phyloP scores from a whole-genome alignment of 371 early-diverging fungal species.

The Mucor irregularis region DNA sequence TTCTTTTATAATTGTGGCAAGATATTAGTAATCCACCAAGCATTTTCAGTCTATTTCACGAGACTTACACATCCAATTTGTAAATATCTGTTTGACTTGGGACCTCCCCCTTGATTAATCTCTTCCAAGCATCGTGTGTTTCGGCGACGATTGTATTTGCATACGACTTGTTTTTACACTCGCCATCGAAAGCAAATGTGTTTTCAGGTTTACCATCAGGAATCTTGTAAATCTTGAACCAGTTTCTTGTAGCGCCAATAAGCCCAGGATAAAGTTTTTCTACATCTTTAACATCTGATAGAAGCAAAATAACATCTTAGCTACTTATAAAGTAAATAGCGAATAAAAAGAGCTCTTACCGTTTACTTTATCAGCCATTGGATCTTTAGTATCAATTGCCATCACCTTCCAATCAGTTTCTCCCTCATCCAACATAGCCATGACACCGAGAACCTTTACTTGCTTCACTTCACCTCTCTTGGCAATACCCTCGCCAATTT shows the following conservation, averaged over 20 bases:
- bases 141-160: slow-evolving; percentile 87
- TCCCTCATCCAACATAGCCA: slow-evolving; percentile 98
- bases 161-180: slow-evolving; percentile 74
- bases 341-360: slow-evolving; percentile 29
- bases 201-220: slow-evolving; percentile 99
- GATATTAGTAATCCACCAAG: too few relatives aligned
- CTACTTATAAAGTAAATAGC: background rate
- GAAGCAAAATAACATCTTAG: background rate
- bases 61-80: slow-evolving; percentile 25
- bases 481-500: slow-evolving; percentile 94
- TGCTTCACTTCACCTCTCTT: slow-evolving; percentile 96
- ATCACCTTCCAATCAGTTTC: slow-evolving; percentile 99
- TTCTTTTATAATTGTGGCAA: background rate
- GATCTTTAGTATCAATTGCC: slow-evolving; percentile 95
- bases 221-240: slow-evolving; percentile 99
- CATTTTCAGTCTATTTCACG: too few relatives aligned
- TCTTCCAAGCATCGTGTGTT: slow-evolving; percentile 92
- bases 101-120: slow-evolving; percentile 57
- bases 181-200: slow-evolving; percentile 95
- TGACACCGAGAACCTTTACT: slow-evolving; percentile 97
- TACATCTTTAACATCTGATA: slow-evolving; percentile 94
- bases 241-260: slow-evolving; percentile 93
- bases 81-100: slow-evolving; percentile 12
- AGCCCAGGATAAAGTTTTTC: slow-evolving; percentile 95
- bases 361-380: slow-evolving; percentile 89